Base-by-base conservation (phyloP, 495 filamentous ascomycete genomes). In the Coniosporium apollinis region DNA sequence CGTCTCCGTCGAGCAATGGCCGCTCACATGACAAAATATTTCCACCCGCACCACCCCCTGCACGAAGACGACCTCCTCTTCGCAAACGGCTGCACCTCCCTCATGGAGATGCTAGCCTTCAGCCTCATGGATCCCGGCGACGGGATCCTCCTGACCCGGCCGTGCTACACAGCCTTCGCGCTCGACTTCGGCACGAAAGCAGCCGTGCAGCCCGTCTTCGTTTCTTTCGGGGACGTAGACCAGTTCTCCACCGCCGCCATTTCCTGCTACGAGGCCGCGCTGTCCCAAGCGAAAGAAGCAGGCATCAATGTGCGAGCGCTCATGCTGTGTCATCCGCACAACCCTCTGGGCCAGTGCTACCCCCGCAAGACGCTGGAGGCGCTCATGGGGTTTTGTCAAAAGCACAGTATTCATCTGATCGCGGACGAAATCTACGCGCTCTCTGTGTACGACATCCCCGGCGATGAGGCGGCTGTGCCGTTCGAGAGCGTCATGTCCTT, bases 401-500 rank as follows among this genome's bases (percentile, higher is more conserved):
- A 24, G 32, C 21, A 36, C 21, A 7, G 22, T 10, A 8, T 45
- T 3, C 42, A 45, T 36, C 33, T 41, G 5, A n/a, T 45, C n/a
- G 17, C n/a, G 5, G 42, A 45, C 16, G 42, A 45, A 41, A 41
- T 45, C 21, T 45, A 45, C 28, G 42, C 42, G 0, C 46, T 73
- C 13, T 70, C 65, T 0, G 52, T 67, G 0, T 77, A 60, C 41
- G 45, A 60, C 6, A 60, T 58, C 17, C 46, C 57, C 3, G 48
- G 57, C 19, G 19, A 47, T 5, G 16, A 36, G 0, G 44, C 52
- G 0, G 49, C 55, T 9, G 44, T 56, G 3, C 28, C 37, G 0
- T 79, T 79, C 43, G 52, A 55, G n/a, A 73, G 67, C 1, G 58
- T 65, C 0, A 49, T 70, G 0, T 61, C 69, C 0, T 56, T 76